Evolutionary conservation across 2,329 filamentous ascomycete species (phyloP).

Genomic region (Phaeophleospora eucalypticola): DNA sequence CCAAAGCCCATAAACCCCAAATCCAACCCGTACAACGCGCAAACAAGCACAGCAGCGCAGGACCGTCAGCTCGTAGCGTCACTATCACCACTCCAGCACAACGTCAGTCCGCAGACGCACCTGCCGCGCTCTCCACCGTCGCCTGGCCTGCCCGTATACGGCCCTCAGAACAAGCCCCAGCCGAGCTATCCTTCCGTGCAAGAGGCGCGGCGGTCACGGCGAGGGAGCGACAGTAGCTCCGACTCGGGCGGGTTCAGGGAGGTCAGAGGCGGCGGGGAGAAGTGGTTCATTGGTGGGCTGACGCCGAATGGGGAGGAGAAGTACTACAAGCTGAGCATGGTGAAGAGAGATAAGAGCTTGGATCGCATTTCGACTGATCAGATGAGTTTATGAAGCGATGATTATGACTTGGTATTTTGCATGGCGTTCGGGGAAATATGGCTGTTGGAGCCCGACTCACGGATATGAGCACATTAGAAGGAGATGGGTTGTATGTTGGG

Average conservation of each 20-base stretch:
- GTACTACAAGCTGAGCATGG: constrained; percentile 76
- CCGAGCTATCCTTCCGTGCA: constrained; percentile 32
- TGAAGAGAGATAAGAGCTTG: constrained; percentile 67
- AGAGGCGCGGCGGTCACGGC: constrained; percentile 39
- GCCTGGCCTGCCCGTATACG: constrained; percentile 31
- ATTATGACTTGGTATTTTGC: constrained; percentile 5
- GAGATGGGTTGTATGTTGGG: not conserved
- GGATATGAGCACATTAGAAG: not conserved
- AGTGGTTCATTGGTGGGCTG: constrained; percentile 76
- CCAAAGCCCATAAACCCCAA: constrained; percentile 49
- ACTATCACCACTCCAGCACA: constrained; percentile 33
- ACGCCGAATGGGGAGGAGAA: constrained; percentile 73
- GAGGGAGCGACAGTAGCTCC: constrained; percentile 70
- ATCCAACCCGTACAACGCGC: constrained; percentile 28
- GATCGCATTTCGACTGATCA: constrained; percentile 72
- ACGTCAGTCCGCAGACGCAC: constrained; percentile 35
- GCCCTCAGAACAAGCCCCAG: constrained; percentile 32
- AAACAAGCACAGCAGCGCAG: constrained; percentile 30
- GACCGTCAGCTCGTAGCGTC: constrained; percentile 39
- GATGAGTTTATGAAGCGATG: constrained; percentile 60
- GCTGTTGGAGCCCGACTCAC: too few relatives aligned
- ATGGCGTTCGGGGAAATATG: constrained; percentile 13
- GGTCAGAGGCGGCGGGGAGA: constrained; percentile 68
- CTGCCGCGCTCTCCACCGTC: constrained; percentile 35
- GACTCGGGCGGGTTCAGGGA: constrained; percentile 75